Base-by-base conservation (phyloP, 768 basidiomycete genomes). In the Lyophyllum atratum region DNA sequence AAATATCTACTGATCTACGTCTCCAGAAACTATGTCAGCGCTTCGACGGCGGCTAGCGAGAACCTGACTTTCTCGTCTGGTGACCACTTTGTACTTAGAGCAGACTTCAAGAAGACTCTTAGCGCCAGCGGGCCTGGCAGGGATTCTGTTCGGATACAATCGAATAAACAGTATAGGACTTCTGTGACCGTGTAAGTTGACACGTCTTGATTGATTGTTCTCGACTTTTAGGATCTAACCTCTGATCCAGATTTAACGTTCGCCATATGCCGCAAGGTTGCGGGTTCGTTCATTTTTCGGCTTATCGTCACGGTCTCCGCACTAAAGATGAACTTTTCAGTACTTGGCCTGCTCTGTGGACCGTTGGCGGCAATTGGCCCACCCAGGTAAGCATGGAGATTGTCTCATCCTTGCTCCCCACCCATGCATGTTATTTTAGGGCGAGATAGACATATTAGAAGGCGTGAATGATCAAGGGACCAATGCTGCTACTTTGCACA, bases 261-360 rank as follows among this genome's bases (percentile, higher is more conserved):
- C 68, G 74, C 19, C 84, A 86, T 64, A 86, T 86, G 82, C 85
- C 85, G 11, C 73, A 82, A 60, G 85, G 84, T 8, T 84, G 83
- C 64, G 81, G 78, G 80, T 80, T 51, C 54, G 77, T 69, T 39
- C 48, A 22, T 66, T 59, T 25, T 54, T 46, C 19, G 31, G 33
- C 44, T 9, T 39, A 9, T 15, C 29, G 10, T 50, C 48, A 15
- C 39, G n/a, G 17, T 10, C 55, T 17, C 4, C 9, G 31, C 1
- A 3, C 46, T 42, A 29, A n/a, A 56, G 19, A 29, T 26, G 28
- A 43, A 50, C 29, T 44, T 24, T 39, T n/a, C 37, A 75, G 74
- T 5, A 75, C 74, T n/a, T 76, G 83, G 84, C 84, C 84, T 3
- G 82, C 85, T 10, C 64, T 80, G 24, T 84, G 83, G 83, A 83